A percentile compares a stretch with the other conserved stretches of the same genome.
Conservation (phyloP, 768 basidiomycete genomes). For the Boletus tylopilopsis region DNA sequence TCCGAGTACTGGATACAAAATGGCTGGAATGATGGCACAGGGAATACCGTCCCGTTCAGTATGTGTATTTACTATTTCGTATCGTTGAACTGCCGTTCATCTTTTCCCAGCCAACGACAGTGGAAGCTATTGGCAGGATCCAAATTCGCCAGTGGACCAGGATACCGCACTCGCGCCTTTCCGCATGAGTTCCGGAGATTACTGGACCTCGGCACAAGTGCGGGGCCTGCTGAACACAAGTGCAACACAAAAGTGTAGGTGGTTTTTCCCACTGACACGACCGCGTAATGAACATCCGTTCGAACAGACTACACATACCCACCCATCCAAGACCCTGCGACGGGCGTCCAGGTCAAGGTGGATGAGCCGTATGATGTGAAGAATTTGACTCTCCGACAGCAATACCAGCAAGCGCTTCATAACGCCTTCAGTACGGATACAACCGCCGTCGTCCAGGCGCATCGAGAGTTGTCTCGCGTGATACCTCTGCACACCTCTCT, state of each 20-base stretch:
- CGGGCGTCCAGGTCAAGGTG: constrained; percentile 10
- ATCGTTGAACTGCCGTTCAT: background rate
- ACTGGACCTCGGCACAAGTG: constrained; percentile 10
- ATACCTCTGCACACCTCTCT: background rate
- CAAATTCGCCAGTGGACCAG: background rate
- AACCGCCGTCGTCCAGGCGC: background rate
- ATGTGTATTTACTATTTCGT: background rate
- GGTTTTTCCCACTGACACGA: background rate
- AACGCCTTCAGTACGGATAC: constrained; percentile 1
- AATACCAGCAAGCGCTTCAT: background rate
- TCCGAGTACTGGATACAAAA: constrained; percentile 11
- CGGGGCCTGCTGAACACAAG: background rate
- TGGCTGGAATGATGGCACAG: constrained; percentile 9
- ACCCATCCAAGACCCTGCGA: constrained; percentile 7
- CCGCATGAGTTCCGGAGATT: background rate
- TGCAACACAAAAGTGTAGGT: constrained; percentile 6
- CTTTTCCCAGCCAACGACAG: background rate
- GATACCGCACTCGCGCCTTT: constrained; percentile 7
- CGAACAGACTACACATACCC: constrained; percentile 18
- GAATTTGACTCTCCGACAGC: background rate
- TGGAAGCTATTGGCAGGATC: background rate
- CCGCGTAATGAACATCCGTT: background rate
- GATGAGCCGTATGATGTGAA: constrained; percentile 6
- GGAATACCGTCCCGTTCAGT: constrained; percentile 4
- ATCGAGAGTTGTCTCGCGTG: background rate